Conservation (phyloP, 495 filamentous ascomycete species). For the Daldinia loculata region DNA sequence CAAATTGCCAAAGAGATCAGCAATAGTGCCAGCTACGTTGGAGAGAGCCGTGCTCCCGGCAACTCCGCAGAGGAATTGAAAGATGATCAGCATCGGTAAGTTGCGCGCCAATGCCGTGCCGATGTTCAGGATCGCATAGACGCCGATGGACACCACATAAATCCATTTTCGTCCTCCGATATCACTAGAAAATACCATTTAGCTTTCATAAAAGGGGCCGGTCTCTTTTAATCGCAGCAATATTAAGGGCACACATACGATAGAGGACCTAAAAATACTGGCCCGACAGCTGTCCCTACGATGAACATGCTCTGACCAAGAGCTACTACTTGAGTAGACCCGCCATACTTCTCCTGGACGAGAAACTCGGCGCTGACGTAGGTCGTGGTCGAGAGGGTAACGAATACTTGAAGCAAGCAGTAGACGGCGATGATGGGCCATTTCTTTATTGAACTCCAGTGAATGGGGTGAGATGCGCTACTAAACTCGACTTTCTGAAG, state of each 20-base stretch:
- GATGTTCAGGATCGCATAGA: slow-evolving; percentile 49
- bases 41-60: slow-evolving; percentile 51
- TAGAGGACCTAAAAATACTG: slow-evolving; percentile 43
- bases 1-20: slow-evolving; percentile 49
- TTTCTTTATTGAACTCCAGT: slow-evolving; percentile 48
- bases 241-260: slow-evolving; percentile 28
- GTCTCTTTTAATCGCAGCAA: not conserved
- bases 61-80: slow-evolving; percentile 49
- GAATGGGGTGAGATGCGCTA: slow-evolving; percentile 47
- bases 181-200: slow-evolving; percentile 38
- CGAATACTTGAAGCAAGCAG: slow-evolving; percentile 48
- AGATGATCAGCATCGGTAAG: slow-evolving; percentile 52
- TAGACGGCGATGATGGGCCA: slow-evolving; percentile 46
- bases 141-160: slow-evolving; percentile 46
- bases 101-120: slow-evolving; percentile 48
- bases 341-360: slow-evolving; percentile 46
- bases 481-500: slow-evolving; percentile 42
- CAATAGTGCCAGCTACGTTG: slow-evolving; percentile 52
- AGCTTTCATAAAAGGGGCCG: slow-evolving; percentile 7
- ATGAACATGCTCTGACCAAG: slow-evolving; percentile 46
- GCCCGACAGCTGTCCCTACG: slow-evolving; percentile 43
- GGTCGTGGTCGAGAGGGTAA: slow-evolving; percentile 47
- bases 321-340: slow-evolving; percentile 43
- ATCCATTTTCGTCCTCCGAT: slow-evolving; percentile 53
- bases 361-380: slow-evolving; percentile 48